Conservation (phyloP, 805 yeast genomes). For the Saccharomycopsis capsularis region DNA sequence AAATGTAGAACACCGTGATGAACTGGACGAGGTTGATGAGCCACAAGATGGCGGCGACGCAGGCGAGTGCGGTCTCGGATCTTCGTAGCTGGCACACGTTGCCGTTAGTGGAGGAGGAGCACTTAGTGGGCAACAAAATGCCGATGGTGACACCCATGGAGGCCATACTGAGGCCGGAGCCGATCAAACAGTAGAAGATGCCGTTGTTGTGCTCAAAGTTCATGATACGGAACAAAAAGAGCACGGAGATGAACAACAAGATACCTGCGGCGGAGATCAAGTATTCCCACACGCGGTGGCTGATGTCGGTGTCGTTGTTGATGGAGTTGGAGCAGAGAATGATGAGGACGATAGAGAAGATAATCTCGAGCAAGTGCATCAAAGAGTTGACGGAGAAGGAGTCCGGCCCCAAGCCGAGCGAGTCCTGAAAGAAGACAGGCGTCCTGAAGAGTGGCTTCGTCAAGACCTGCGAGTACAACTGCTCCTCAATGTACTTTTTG, state of each 20-base stretch:
- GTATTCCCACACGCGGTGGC: slow-evolving; percentile 30
- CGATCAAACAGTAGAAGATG: slow-evolving; percentile 34
- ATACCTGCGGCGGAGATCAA: slow-evolving; percentile 34
- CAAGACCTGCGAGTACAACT: slow-evolving; percentile 17
- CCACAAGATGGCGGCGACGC: slow-evolving; percentile 36
- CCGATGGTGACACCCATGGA: slow-evolving; percentile 28
- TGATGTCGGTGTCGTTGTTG: slow-evolving; percentile 26
- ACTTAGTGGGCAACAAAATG: slow-evolving; percentile 17
- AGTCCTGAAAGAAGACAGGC: slow-evolving; percentile 15
- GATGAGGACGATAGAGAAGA: slow-evolving; percentile 16
- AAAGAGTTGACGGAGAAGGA: slow-evolving; percentile 16
- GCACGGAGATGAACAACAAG: slow-evolving; percentile 30
- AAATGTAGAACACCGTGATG: slow-evolving; percentile 34
- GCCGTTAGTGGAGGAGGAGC: background rate
- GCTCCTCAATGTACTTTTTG: slow-evolving; percentile 13
- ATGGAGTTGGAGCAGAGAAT: slow-evolving; percentile 19
- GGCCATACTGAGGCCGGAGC: slow-evolving; percentile 31
- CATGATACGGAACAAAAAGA: slow-evolving; percentile 33
- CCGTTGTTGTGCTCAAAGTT: slow-evolving; percentile 36
- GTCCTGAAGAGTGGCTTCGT: slow-evolving; percentile 16
- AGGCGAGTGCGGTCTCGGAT: slow-evolving; percentile 34
- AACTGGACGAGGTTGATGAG: slow-evolving; percentile 32
- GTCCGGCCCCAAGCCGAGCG: slow-evolving; percentile 16
- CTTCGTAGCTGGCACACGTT: slow-evolving; percentile 30
- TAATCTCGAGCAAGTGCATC: slow-evolving; percentile 19